These are phyloP conservation scores for Penicillium argentinense DNA, from an alignment of 495 filamentous ascomycete genomes.

Conservation along the genomic window DNA sequence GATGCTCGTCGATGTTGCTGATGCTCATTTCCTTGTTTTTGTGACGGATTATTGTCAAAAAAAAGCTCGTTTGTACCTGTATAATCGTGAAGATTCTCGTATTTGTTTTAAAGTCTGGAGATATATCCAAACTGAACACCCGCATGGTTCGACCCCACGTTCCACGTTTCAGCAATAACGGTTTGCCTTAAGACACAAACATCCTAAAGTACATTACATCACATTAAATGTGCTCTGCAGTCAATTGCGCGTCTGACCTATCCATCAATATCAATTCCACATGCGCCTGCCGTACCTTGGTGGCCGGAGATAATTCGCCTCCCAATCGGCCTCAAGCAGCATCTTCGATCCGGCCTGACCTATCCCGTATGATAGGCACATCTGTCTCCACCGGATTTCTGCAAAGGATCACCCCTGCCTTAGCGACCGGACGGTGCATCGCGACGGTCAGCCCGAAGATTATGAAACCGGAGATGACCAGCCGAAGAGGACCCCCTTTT, in stretches of 20 bases:
- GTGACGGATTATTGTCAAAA: no score
- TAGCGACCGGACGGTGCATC: slow-evolving; percentile 14
- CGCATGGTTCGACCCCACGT: background rate
- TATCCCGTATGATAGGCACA: slow-evolving; percentile 8
- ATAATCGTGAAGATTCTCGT: no score
- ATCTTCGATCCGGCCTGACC: slow-evolving; percentile 3
- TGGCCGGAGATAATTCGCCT: slow-evolving; percentile 11
- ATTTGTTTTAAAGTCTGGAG: no score
- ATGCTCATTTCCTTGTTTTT: no score
- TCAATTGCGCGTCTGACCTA: no score
- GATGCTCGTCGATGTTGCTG: no score
- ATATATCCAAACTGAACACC: background rate
- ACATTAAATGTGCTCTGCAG: no score
- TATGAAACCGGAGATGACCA: slow-evolving; percentile 19
- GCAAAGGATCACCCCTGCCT: slow-evolving; percentile 20
- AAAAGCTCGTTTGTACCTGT: no score
- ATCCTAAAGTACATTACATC: background rate
- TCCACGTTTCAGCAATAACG: background rate
- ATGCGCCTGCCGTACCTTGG: no score
- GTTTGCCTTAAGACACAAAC: background rate
- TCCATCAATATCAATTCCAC: background rate
- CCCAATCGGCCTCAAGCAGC: slow-evolving; percentile 15
- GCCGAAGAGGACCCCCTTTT: slow-evolving; percentile 7
- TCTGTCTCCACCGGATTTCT: slow-evolving; percentile 7
- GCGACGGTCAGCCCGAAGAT: slow-evolving; percentile 1